Evolutionary conservation across 106 monocot genomes (phyloP).

Genomic region (Xerophyta viscosa): DNA sequence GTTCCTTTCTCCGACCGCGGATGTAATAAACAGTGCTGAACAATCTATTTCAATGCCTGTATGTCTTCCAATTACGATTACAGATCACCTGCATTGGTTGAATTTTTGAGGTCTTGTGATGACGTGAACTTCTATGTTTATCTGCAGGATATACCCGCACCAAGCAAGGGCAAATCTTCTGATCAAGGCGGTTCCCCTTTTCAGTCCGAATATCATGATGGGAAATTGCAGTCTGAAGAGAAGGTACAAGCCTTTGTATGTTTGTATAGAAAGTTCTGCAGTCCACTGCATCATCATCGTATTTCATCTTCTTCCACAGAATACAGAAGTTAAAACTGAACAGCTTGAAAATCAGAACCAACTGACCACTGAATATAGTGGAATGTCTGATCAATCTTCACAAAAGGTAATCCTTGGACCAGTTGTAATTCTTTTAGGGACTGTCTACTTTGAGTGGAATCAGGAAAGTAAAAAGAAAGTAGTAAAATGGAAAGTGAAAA

Average conservation of each 20-base stretch:
- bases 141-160: slow-evolving; percentile 39
- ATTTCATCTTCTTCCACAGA: slow-evolving; percentile 22
- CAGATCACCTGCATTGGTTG: background rate
- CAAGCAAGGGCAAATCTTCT: slow-evolving; percentile 17
- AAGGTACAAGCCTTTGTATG: slow-evolving; percentile 37
- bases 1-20: slow-evolving; percentile 29
- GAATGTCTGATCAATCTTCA: slow-evolving; percentile 6
- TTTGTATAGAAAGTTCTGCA: too few species aligned
- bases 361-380: slow-evolving; percentile 13
- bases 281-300: too few species aligned
- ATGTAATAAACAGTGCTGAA: slow-evolving; percentile 21
- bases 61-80: slow-evolving; percentile 13
- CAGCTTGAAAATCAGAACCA: slow-evolving; percentile 3
- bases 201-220: slow-evolving; percentile 22
- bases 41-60: slow-evolving; percentile 41
- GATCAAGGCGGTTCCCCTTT: slow-evolving; percentile 26
- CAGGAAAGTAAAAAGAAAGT: too few species aligned
- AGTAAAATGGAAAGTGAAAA: too few species aligned
- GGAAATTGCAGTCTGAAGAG: slow-evolving; percentile 28
- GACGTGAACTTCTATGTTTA: background rate
- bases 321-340: slow-evolving; percentile 14
- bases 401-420: slow-evolving; percentile 13
- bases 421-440: too few species aligned
- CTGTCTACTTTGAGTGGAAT: too few species aligned
- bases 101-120: background rate